phyloP scores from a whole-genome alignment of 2,329 filamentous ascomycete genomes.

The Rosellinia necatrix region DNA sequence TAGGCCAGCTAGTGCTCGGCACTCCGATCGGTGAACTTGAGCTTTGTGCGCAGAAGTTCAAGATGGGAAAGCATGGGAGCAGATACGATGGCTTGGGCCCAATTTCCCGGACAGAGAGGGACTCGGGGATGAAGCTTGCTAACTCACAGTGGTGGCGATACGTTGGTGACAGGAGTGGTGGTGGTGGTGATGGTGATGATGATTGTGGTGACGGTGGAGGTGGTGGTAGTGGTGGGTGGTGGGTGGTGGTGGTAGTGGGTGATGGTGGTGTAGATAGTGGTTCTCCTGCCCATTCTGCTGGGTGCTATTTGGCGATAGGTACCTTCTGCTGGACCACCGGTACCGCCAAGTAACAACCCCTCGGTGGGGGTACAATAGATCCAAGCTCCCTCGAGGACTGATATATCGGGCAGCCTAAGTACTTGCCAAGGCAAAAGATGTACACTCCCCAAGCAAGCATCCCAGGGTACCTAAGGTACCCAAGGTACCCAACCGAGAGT shows the following conservation, averaged over 20 bases:
- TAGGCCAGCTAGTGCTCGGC: not conserved
- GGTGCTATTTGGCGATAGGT: too few species aligned
- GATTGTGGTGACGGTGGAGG: too few species aligned
- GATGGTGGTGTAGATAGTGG: too few species aligned
- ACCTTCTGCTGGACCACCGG: not conserved
- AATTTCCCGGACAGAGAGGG: not conserved
- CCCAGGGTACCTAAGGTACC: too few species aligned
- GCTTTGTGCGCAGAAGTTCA: not conserved
- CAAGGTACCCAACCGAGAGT: too few species aligned
- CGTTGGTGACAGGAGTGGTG: not conserved
- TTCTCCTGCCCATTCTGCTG: too few species aligned
- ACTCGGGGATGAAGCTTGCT: not conserved
- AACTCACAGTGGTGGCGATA: not conserved
- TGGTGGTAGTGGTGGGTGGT: too few species aligned
- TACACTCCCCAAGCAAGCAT: too few species aligned
- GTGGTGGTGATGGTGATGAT: not conserved
- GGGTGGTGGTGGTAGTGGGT: too few species aligned
- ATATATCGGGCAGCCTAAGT: not conserved
- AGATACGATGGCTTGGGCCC: not conserved
- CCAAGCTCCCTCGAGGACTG: too few species aligned
- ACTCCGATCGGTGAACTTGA: not conserved
- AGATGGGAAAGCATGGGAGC: not conserved
- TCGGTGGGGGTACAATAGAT: too few species aligned
- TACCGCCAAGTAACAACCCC: constrained; percentile 5
- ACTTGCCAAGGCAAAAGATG: not conserved